Percentiles rank a stretch among this genome's conserved stretches.
Evolutionary conservation across 1,284 basidiomycete species (phyloP).

Genomic region (Sporisorium graminicola): DNA sequence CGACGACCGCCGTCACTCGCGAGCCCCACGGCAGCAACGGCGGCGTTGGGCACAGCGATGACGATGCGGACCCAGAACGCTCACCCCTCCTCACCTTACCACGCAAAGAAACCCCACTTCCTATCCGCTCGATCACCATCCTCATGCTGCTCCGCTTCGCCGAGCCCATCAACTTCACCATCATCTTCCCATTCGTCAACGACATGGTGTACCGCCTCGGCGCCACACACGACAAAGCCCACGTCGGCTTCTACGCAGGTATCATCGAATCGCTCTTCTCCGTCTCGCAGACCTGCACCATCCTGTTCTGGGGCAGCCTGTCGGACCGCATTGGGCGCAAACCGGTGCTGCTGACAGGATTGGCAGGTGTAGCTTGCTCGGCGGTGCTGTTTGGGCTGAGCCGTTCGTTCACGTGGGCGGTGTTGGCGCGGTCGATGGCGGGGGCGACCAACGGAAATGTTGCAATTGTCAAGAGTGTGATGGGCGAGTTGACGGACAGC

Average conservation of each 20-base stretch:
- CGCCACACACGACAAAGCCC: slow-evolving; percentile 3
- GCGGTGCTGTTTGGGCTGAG: slow-evolving; percentile 69
- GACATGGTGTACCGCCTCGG: slow-evolving; percentile 71
- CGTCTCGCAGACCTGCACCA: slow-evolving; percentile 70
- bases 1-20: not conserved
- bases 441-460: slow-evolving; percentile 60
- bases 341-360: slow-evolving; percentile 70
- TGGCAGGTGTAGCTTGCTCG: slow-evolving; percentile 66
- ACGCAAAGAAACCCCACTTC: slow-evolving; percentile 71
- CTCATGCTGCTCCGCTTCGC: slow-evolving; percentile 72
- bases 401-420: slow-evolving; percentile 59
- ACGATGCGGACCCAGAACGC: slow-evolving; percentile 11
- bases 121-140: slow-evolving; percentile 73
- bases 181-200: slow-evolving; percentile 80
- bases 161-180: slow-evolving; percentile 75
- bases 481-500: slow-evolving; percentile 56
- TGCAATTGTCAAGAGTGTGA: slow-evolving; percentile 47
- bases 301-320: slow-evolving; percentile 68
- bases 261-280: slow-evolving; percentile 73
- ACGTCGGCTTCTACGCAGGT: slow-evolving; percentile 74
- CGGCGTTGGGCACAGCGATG: no score
- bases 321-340: slow-evolving; percentile 70
- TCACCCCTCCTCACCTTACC: slow-evolving; percentile 4
- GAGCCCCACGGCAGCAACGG: no score
- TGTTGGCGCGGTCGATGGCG: slow-evolving; percentile 55